Evolutionary conservation across 2,329 filamentous ascomycete species (phyloP).

Genomic region (Aspergillus nomiae): DNA sequence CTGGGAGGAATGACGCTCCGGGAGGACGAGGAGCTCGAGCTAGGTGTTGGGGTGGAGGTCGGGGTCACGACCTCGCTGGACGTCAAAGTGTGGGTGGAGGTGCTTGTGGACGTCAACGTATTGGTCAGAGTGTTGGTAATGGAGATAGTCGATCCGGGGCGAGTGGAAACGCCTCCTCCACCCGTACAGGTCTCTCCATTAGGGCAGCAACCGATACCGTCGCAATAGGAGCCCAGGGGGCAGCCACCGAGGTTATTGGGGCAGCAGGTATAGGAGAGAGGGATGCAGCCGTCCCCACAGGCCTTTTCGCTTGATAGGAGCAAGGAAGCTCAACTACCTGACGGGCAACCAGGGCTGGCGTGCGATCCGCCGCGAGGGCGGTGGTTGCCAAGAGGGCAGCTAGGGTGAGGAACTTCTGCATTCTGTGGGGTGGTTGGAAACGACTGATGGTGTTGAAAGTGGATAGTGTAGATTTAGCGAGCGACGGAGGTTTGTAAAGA

Average conservation of each 20-base stretch:
- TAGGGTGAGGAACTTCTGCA: not conserved
- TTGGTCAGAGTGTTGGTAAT: slow-evolving; percentile 4
- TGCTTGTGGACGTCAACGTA: slow-evolving; percentile 1
- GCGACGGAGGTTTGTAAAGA: not conserved
- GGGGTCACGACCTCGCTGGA: not conserved
- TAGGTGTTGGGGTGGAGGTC: not conserved
- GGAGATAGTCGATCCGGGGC: slow-evolving; percentile 4
- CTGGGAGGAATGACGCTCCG: not conserved
- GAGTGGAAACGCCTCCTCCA: not conserved
- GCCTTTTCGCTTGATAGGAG: not conserved
- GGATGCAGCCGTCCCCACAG: slow-evolving; percentile 1
- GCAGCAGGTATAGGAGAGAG: slow-evolving; percentile 9
- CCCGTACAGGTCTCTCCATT: slow-evolving; percentile 8
- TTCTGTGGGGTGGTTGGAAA: slow-evolving; percentile 25
- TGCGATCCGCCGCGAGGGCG: not conserved
- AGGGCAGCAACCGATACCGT: slow-evolving; percentile 7
- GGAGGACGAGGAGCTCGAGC: not conserved
- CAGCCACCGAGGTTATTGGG: not conserved
- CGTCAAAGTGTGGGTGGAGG: not conserved
- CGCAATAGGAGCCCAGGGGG: slow-evolving; percentile 5
- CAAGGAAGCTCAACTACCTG: not conserved
- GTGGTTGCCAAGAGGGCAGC: not conserved
- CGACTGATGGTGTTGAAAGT: not conserved
- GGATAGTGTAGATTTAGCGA: not conserved
- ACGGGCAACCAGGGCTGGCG: not conserved